Conservation (phyloP, 345 rosid genomes). For the Erucastrum elatum region DNA sequence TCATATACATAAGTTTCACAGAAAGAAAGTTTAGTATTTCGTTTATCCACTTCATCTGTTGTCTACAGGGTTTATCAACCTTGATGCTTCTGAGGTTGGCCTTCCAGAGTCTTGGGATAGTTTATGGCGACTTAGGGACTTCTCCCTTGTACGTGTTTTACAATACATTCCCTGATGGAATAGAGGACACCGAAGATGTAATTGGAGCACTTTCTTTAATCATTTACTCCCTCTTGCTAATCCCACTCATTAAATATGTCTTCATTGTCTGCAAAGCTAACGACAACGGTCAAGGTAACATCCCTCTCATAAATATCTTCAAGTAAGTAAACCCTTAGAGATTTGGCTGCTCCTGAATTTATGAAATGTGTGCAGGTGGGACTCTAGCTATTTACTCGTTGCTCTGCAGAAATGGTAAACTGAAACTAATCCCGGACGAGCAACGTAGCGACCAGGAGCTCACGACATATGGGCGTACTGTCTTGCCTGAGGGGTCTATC, state of each 20-base stretch:
- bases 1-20: background rate
- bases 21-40: slow-evolving; percentile 10
- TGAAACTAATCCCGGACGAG: slow-evolving; percentile 87
- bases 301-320: background rate
- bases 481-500: slow-evolving; percentile 71
- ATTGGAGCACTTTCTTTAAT: slow-evolving; percentile 74
- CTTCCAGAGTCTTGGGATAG: slow-evolving; percentile 76
- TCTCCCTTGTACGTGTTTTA: slow-evolving; percentile 75
- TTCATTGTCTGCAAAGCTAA: slow-evolving; percentile 75
- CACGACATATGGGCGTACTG: slow-evolving; percentile 85
- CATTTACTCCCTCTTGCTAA: slow-evolving; percentile 66
- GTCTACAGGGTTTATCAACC: slow-evolving; percentile 46
- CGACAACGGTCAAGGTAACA: slow-evolving; percentile 72
- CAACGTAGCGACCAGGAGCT: slow-evolving; percentile 88
- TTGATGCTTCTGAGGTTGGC: slow-evolving; percentile 58
- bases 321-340: background rate
- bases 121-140: slow-evolving; percentile 81
- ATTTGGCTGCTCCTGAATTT: background rate
- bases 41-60: background rate
- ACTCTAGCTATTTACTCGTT: slow-evolving; percentile 90
- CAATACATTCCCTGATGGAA: slow-evolving; percentile 66
- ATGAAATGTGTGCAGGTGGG: slow-evolving; percentile 59
- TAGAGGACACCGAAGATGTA: slow-evolving; percentile 56
- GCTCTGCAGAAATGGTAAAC: slow-evolving; percentile 93
- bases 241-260: slow-evolving; percentile 77